phyloP scores from a whole-genome alignment of 768 basidiomycete species.

The Leccinum variicolor region DNA sequence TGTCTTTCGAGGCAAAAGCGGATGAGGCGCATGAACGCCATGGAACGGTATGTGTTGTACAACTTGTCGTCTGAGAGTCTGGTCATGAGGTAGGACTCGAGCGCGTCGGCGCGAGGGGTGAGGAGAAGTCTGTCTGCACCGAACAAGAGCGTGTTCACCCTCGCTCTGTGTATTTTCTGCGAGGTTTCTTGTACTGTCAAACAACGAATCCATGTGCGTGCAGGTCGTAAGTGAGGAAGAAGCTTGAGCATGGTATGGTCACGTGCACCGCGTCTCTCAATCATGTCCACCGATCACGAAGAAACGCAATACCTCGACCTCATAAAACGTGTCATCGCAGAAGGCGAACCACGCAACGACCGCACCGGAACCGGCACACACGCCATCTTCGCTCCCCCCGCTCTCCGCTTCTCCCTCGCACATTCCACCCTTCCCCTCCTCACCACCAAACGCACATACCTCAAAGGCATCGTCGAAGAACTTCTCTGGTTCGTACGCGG shows the following conservation, averaged over 20 bases:
- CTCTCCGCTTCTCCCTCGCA: constrained; percentile 84
- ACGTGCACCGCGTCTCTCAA: constrained; percentile 1
- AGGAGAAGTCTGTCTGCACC: constrained; percentile 27
- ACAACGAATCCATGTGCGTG: constrained; percentile 3
- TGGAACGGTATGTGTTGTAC: constrained; percentile 26
- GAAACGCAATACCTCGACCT: constrained; percentile 89
- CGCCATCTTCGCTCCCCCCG: constrained; percentile 87
- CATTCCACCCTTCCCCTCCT: constrained; percentile 78
- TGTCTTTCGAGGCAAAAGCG: constrained; percentile 39
- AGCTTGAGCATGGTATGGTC: not conserved
- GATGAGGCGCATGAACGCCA: constrained; percentile 39
- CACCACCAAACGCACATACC: constrained; percentile 93
- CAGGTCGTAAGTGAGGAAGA: not conserved
- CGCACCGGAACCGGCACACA: constrained; percentile 94
- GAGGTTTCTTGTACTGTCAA: not conserved
- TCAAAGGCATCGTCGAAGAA: constrained; percentile 89
- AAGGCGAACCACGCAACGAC: constrained; percentile 79
- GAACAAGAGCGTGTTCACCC: constrained; percentile 26
- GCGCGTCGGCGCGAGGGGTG: constrained; percentile 15
- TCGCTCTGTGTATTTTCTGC: constrained; percentile 18
- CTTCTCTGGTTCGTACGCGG: constrained; percentile 93
- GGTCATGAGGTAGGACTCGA: constrained; percentile 22
- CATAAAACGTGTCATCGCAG: constrained; percentile 69
- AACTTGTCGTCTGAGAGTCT: constrained; percentile 23
- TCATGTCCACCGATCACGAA: constrained; percentile 49